Evolutionary conservation across 2,329 filamentous ascomycete genomes (phyloP), one percentile per base, ranked within the genome.

Genomic region (Cercospora citrullina): DNA sequence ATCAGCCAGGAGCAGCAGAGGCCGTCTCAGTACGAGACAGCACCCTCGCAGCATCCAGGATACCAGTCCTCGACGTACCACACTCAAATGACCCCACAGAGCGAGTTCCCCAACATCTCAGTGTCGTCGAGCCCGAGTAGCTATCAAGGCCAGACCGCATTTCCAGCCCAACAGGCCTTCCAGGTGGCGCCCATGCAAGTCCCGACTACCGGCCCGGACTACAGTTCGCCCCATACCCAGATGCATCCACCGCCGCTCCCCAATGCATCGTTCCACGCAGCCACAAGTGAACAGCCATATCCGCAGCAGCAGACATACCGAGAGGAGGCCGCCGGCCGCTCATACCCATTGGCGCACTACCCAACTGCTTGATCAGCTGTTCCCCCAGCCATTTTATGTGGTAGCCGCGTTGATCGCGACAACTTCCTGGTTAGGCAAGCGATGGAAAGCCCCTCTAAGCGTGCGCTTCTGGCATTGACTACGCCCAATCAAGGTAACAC

Each of bases 181-280:
- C 72, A 73, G 53, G 67, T 74, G 31, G 61, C 65, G 30, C 71
- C 73, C 12, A 72, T 75, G 63, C 72, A 71, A 67, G 68, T 72
- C 14, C 68, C 69, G n/a, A 60, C 69, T 21, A 59, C 64, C 28
- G 67, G 36, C 3, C 45, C 64, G n/a, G 71, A 71, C 45, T 74
- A 75, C 66, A 67, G 65, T 12, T 67, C 71, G 59, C 69, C 72
- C 14, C 72, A 75, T 26, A 67, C 69, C 28, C 73, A 73, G 39
- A 72, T 76, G 72, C 74, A 75, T 53, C 69, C 74, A 33, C 74
- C 72, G 23, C 71, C 73, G 53, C 63, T 73, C 2, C 67, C 73
- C 16, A 67, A 70, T 39, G 53, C 72, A 26, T 65, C 71, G 2
- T 74, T 72, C 31, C 74, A 75, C 28, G 23, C 69, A 9, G 48